Conservation (phyloP, 768 basidiomycete species). For the Pleurotus giganteus region DNA sequence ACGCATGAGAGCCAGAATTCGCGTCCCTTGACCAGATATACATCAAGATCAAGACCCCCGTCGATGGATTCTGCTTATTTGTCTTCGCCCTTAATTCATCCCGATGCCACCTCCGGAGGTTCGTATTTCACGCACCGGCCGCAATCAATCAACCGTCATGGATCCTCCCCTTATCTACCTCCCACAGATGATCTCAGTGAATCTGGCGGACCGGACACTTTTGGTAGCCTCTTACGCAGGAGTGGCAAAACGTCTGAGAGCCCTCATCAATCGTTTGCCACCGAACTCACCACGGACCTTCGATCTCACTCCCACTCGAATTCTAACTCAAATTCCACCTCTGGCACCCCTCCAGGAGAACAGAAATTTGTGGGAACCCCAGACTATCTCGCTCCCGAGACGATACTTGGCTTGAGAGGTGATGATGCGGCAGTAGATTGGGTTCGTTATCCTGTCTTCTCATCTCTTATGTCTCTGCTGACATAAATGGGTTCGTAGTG, state of each 20-base stretch:
- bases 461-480: constrained; percentile 7
- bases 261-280: constrained; percentile 83
- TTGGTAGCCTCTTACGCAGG: constrained; percentile 53
- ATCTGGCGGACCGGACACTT: constrained; percentile 80
- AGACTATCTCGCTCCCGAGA: constrained; percentile 95
- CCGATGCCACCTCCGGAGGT: constrained; percentile 57
- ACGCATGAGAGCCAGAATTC: constrained; percentile 64
- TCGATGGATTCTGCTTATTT: constrained; percentile 79
- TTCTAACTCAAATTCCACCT: constrained; percentile 38
- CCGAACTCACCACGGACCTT: constrained; percentile 79
- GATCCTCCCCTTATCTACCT: constrained; percentile 64
- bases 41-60: constrained; percentile 76
- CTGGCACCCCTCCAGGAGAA: constrained; percentile 73
- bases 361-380: constrained; percentile 98
- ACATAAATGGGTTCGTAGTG: constrained; percentile 57
- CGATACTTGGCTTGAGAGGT: constrained; percentile 90
- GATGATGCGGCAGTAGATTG: constrained; percentile 97
- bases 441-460: constrained; percentile 47
- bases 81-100: constrained; percentile 68
- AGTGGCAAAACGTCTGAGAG: constrained; percentile 59
- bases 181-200: constrained; percentile 83
- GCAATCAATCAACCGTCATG: constrained; percentile 53
- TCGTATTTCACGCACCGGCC: constrained; percentile 81
- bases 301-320: constrained; percentile 59
- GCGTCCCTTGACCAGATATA: constrained; percentile 49